Percentiles rank a stretch among this genome's conserved stretches.
These are phyloP conservation scores for Arabidopsis arenosa DNA, from an alignment of 345 rosid genomes.

Conservation along the genomic window DNA sequence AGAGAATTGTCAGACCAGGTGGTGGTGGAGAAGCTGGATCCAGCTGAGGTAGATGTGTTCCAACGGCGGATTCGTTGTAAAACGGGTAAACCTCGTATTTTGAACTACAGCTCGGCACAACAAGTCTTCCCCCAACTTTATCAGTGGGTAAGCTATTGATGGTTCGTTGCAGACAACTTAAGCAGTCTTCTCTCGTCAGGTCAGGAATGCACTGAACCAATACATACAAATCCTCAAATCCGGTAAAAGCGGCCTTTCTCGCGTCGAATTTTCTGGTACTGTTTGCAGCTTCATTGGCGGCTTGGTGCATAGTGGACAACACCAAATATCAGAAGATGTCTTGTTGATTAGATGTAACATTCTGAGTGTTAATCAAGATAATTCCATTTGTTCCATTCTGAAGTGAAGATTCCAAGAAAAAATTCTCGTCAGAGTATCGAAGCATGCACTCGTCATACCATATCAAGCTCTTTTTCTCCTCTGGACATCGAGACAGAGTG, in stretches of 20 bases:
- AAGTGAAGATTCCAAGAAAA: too few species aligned
- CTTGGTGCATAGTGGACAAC: neutral
- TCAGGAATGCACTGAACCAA: slow-evolving; percentile 60
- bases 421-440: slow-evolving; percentile 30
- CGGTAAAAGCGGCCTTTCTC: neutral
- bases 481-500: slow-evolving; percentile 25
- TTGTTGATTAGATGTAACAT: neutral
- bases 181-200: slow-evolving; percentile 27
- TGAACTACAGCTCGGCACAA: slow-evolving; percentile 44
- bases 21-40: neutral
- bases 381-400: too few species aligned
- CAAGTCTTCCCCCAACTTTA: slow-evolving; percentile 36
- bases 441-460: slow-evolving; percentile 48
- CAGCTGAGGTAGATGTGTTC: neutral
- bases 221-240: slow-evolving; percentile 25
- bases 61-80: slow-evolving; percentile 15
- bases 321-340: slow-evolving; percentile 2
- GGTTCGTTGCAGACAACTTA: slow-evolving; percentile 20
- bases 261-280: slow-evolving; percentile 39
- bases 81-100: slow-evolving; percentile 46
- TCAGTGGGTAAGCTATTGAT: neutral
- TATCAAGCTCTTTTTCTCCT: slow-evolving; percentile 31
- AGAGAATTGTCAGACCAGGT: neutral
- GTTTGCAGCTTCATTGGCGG: neutral
- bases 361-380: neutral